Evolutionary conservation across 2,329 filamentous ascomycete species (phyloP).

Genomic region (Anthostomella pinea): DNA sequence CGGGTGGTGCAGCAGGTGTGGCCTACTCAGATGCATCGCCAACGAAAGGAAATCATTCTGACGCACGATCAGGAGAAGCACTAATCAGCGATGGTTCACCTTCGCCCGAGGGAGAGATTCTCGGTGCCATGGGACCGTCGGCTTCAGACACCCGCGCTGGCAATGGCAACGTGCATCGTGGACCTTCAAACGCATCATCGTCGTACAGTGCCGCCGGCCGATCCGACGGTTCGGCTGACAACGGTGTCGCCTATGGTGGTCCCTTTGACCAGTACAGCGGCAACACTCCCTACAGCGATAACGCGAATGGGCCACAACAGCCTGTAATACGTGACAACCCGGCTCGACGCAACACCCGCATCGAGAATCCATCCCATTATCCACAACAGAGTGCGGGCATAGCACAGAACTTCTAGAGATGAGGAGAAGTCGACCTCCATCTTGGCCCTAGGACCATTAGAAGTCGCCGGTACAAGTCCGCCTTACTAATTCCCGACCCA

Average conservation of each 20-base stretch:
- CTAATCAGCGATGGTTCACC: constrained; percentile 52
- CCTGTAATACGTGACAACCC: constrained; percentile 92
- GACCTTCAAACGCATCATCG: constrained; percentile 92
- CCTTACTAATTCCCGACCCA: no score
- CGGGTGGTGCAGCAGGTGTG: constrained; percentile 64
- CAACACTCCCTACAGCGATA: constrained; percentile 54
- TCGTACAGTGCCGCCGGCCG: constrained; percentile 82
- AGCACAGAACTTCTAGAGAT: constrained; percentile 83
- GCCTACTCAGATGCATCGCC: constrained; percentile 76
- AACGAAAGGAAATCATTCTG: constrained; percentile 61
- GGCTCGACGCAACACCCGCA: constrained; percentile 87
- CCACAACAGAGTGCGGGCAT: constrained; percentile 94
- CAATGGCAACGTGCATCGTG: constrained; percentile 78
- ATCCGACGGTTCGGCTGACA: constrained; percentile 65
- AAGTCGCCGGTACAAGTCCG: no score
- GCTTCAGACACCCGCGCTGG: constrained; percentile 61
- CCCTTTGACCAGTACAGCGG: constrained; percentile 59
- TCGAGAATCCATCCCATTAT: constrained; percentile 85
- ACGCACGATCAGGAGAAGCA: constrained; percentile 67
- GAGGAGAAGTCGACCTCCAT: no score
- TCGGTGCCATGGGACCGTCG: constrained; percentile 76
- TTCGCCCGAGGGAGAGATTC: constrained; percentile 73
- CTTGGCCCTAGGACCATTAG: no score
- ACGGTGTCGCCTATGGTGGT: constrained; percentile 46
- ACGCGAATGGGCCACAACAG: constrained; percentile 46